Evolutionary conservation across 148 eudicot genomes (phyloP).

Genomic region (Cornus kousa): DNA sequence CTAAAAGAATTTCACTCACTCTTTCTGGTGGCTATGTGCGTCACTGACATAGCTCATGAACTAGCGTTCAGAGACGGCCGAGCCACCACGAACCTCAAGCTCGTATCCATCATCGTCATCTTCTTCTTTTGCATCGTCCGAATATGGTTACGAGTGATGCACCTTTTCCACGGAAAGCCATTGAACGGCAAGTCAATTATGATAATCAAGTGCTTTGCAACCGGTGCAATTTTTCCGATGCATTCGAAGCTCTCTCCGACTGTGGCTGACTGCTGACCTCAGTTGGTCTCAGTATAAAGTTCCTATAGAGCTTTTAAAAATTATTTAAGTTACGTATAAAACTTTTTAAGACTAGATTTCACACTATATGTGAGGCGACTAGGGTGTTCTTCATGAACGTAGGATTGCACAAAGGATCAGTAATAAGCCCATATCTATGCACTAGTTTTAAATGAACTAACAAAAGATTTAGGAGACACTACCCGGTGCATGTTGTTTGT

Average conservation of each 20-base stretch:
- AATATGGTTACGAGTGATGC: constrained; percentile 52
- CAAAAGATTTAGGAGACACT: too few relatives aligned
- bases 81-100: constrained; percentile 57
- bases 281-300: too few relatives aligned
- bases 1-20: background rate
- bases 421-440: too few relatives aligned
- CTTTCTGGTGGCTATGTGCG: constrained; percentile 44
- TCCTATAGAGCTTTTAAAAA: too few relatives aligned
- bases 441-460: too few relatives aligned
- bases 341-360: too few relatives aligned
- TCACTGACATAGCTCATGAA: constrained; percentile 40
- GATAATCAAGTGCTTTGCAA: constrained; percentile 78
- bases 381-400: too few relatives aligned
- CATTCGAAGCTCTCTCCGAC: constrained; percentile 62
- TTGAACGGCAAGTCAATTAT: constrained; percentile 62
- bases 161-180: constrained; percentile 63
- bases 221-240: constrained; percentile 84
- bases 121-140: constrained; percentile 63
- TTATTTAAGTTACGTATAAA: too few relatives aligned
- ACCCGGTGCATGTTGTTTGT: too few relatives aligned
- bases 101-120: constrained; percentile 45
- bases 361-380: too few relatives aligned
- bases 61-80: constrained; percentile 51
- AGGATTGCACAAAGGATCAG: too few relatives aligned
- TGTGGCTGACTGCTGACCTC: constrained; percentile 15